Base-by-base conservation (phyloP, 768 basidiomycete species). In the Naematelia encephala region DNA sequence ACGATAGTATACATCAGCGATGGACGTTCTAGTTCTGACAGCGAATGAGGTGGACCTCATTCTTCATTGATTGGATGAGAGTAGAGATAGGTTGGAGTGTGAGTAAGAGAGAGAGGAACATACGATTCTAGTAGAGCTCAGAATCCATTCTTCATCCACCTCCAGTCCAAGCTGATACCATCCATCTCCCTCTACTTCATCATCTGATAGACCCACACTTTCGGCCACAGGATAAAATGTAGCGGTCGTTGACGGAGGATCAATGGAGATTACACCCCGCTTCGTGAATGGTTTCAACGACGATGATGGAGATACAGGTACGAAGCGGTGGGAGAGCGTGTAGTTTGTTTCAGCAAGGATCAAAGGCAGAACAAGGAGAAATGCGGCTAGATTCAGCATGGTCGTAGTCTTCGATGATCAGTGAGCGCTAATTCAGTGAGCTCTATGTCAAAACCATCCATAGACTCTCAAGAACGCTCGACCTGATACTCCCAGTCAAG, bases 141-240 rank as follows among this genome's bases (percentile, higher is more conserved):
- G 50, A 27, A 62, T 30, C 64, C 64, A 66, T 22, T 62, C 57
- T 8, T 56, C 57, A 27, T 53, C 60, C 5, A 34, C 19, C 13
- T 50, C 54, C 46, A 69, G 11, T 47, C 52, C 61, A n/a, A 69
- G 47, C 53, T 69, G 68, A 60, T 69, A 69, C 68, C 68, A 69
- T 39, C 34, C 34, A 39, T 39, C 8, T 39, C 34, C 16, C 8
- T 39, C 34, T 39, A 8, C 34, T 8, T 39, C 34, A 8, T 16
- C 34, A 39, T 39, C 34, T 39, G n/a, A n/a, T n/a, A n/a, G n/a
- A n/a, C n/a, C n/a, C n/a, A 8, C 34, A 39, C 8, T 16, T 39
- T 16, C 34, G 34, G 34, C 34, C 34, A 8, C 34, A 39, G 34
- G 16, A 8, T 16, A 16, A 39, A 39, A 39, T 8, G 34, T 39